Conservation (phyloP, 129 eudicot genomes). For the Chrysanthemum seticuspe region DNA sequence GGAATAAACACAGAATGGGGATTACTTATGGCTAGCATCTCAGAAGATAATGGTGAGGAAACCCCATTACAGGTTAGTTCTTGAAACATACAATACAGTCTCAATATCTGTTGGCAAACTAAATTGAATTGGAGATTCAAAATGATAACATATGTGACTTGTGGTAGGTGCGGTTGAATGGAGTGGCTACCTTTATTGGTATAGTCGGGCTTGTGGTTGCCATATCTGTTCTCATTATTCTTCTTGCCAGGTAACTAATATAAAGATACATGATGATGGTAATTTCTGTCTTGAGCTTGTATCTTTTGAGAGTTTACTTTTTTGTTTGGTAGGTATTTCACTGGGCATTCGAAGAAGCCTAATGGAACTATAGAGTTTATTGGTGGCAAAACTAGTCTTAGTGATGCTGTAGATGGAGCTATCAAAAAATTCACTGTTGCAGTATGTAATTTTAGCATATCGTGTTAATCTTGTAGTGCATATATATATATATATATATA, state of each 20-base stretch:
- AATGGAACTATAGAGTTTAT: constrained; percentile 41
- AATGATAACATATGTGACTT: constrained; percentile 7
- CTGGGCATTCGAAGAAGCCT: constrained; percentile 59
- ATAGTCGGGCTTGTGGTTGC: constrained; percentile 88
- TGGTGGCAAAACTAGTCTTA: constrained; percentile 57
- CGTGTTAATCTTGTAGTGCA: not conserved
- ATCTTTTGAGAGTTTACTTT: not conserved
- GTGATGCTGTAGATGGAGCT: constrained; percentile 81
- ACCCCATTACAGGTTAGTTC: constrained; percentile 88
- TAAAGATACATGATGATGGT: not conserved
- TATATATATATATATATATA: too few species aligned
- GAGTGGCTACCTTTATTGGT: constrained; percentile 95
- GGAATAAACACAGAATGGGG: constrained; percentile 99
- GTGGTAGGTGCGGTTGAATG: constrained; percentile 82
- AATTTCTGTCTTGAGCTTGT: constrained; percentile 1
- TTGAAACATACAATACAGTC: not conserved
- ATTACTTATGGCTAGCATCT: constrained; percentile 94
- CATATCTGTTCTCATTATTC: constrained; percentile 64
- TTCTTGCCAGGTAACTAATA: constrained; percentile 60
- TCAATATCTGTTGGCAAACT: not conserved
- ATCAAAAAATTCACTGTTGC: constrained; percentile 87
- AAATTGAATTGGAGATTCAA: not conserved
- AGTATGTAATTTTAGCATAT: constrained; percentile 42
- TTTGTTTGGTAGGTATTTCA: constrained; percentile 54
- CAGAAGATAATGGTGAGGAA: constrained; percentile 98